Evolutionary conservation across 2,329 filamentous ascomycete species (phyloP).

Genomic region (Exserohilum rostratum): DNA sequence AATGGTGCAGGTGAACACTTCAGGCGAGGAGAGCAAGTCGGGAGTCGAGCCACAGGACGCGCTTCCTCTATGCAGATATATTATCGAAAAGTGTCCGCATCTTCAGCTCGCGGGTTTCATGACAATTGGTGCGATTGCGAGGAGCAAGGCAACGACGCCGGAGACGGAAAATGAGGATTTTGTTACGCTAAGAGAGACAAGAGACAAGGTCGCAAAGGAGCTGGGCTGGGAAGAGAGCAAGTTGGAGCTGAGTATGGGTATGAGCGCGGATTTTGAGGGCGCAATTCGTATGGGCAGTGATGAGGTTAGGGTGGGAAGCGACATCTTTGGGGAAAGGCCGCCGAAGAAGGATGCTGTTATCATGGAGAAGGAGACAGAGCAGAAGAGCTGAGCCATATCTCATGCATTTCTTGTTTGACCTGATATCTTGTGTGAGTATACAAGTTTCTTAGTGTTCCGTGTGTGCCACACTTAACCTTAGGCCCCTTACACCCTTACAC

Average conservation of each 20-base stretch:
- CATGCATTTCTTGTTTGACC: too few species aligned
- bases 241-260: slow-evolving; percentile 95
- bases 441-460: too few species aligned
- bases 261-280: slow-evolving; percentile 95
- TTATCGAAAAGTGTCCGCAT: slow-evolving; percentile 73
- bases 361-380: slow-evolving; percentile 36
- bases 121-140: slow-evolving; percentile 95
- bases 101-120: slow-evolving; percentile 83
- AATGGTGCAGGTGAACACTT: slow-evolving; percentile 95
- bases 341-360: slow-evolving; percentile 79
- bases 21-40: slow-evolving; percentile 83
- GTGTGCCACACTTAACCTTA: too few species aligned
- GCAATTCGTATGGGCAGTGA: slow-evolving; percentile 82
- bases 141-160: slow-evolving; percentile 71
- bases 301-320: slow-evolving; percentile 91
- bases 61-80: slow-evolving; percentile 69
- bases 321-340: slow-evolving; percentile 87
- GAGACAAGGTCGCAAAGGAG: slow-evolving; percentile 71
- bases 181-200: slow-evolving; percentile 67
- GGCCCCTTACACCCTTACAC: too few species aligned
- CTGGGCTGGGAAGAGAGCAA: slow-evolving; percentile 61
- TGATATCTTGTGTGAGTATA: too few species aligned
- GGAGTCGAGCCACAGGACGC: slow-evolving; percentile 74
- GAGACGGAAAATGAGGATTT: slow-evolving; percentile 96
- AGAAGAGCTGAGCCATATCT: slow-evolving; percentile 16